Conservation (phyloP, 257 asterid genomes). For the Paulownia fortunei region DNA sequence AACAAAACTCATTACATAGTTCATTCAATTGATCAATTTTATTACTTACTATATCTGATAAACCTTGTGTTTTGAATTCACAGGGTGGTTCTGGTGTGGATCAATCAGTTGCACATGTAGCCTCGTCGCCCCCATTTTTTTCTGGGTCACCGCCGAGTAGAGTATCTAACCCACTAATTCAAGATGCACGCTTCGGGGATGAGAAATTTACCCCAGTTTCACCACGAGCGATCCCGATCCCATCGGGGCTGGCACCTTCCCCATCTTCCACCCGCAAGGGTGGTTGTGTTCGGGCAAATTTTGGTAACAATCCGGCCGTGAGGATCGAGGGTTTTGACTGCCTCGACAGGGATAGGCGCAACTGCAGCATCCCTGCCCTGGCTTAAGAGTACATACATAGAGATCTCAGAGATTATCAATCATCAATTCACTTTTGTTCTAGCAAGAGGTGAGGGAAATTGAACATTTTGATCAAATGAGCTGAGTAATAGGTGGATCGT, state of each 20-base stretch:
- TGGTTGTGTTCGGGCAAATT: slow-evolving; percentile 81
- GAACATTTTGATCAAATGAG: slow-evolving; percentile 53
- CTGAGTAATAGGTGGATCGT: slow-evolving; percentile 37
- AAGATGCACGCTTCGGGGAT: slow-evolving; percentile 83
- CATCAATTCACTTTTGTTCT: slow-evolving; percentile 25
- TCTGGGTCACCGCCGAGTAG: slow-evolving; percentile 99
- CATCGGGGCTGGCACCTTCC: slow-evolving; percentile 61
- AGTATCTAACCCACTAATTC: slow-evolving; percentile 98
- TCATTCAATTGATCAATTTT: neutral
- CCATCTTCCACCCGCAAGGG: slow-evolving; percentile 73
- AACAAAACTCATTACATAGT: too few relatives aligned
- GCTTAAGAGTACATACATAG: slow-evolving; percentile 54
- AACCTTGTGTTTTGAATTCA: neutral
- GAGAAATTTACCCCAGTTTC: slow-evolving; percentile 64
- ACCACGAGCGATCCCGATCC: slow-evolving; percentile 65
- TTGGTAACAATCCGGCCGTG: slow-evolving; percentile 95
- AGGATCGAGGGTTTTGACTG: slow-evolving; percentile 96
- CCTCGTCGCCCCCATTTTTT: slow-evolving; percentile 99
- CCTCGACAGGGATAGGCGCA: slow-evolving; percentile 89
- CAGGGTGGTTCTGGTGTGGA: slow-evolving; percentile 72
- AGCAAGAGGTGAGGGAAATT: slow-evolving; percentile 31
- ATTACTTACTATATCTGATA: slow-evolving; percentile 9
- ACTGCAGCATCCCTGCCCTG: slow-evolving; percentile 95
- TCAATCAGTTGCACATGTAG: slow-evolving; percentile 61
- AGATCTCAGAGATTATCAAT: neutral